phyloP scores from a whole-genome alignment of 2,329 filamentous ascomycete species.

The Bertia moriformis region DNA sequence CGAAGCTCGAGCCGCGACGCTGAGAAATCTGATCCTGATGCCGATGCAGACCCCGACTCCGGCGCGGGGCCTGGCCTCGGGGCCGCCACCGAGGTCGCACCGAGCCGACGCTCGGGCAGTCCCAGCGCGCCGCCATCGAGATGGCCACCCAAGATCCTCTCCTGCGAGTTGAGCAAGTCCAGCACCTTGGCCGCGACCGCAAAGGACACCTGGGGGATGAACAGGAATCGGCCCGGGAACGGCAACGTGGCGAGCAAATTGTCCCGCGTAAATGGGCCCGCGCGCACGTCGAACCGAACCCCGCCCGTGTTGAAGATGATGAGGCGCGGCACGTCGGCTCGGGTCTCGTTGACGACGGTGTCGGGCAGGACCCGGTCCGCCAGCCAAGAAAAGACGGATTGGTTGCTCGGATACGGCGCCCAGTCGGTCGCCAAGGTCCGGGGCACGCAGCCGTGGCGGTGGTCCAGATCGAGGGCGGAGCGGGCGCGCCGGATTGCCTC shows the following conservation, averaged over 20 bases:
- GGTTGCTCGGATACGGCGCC: constrained; percentile 31
- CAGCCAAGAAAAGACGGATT: constrained; percentile 39
- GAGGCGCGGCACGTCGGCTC: constrained; percentile 33
- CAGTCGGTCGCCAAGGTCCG: constrained; percentile 42
- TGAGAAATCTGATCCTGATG: constrained; percentile 16
- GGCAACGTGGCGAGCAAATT: constrained; percentile 38
- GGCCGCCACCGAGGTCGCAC: constrained; percentile 16
- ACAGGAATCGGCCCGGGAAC: constrained; percentile 35
- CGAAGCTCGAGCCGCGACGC: constrained; percentile 10
- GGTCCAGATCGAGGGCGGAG: constrained; percentile 35
- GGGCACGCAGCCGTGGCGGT: constrained; percentile 44
- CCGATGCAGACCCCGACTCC: constrained; percentile 32
- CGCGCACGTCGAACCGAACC: constrained; percentile 45
- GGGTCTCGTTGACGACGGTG: constrained; percentile 33
- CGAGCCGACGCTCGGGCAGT: too few species aligned
- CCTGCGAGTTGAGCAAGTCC: constrained; percentile 7
- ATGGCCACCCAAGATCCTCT: constrained; percentile 4
- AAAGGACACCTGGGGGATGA: constrained; percentile 35
- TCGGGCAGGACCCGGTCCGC: constrained; percentile 31
- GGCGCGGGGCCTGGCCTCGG: constrained; percentile 18
- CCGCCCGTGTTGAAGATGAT: constrained; percentile 46
- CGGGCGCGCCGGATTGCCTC: constrained; percentile 32
- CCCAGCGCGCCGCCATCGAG: constrained; percentile 30
- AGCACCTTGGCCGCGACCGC: constrained; percentile 20
- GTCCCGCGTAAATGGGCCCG: constrained; percentile 45